Conservation (phyloP, 176 grass and related monocot genomes). For the Triticum turgidum region DNA sequence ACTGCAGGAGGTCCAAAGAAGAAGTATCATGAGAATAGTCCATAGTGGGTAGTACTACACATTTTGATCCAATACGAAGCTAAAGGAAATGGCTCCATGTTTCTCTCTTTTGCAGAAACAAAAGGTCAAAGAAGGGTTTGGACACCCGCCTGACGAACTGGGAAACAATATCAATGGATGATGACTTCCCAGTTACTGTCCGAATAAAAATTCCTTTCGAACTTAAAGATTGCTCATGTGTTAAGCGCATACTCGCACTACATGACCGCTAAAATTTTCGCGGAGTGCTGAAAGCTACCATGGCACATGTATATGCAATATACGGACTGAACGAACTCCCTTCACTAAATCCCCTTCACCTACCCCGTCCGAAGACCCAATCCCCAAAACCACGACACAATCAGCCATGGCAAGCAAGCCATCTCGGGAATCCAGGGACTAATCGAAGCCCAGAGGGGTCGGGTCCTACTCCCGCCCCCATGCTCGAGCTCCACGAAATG, state of each 20-base stretch:
- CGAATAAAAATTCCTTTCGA: conserved; percentile 13
- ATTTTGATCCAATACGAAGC: background rate
- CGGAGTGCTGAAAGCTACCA: background rate
- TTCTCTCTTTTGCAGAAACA: background rate
- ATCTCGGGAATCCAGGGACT: background rate
- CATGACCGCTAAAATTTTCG: background rate
- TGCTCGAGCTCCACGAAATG: conserved; percentile 11
- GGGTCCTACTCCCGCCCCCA: background rate
- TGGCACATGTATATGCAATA: background rate
- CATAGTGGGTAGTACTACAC: background rate
- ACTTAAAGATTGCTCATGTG: background rate
- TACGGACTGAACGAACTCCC: background rate
- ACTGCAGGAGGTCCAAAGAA: conserved; percentile 40
- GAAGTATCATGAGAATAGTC: conserved; percentile 9
- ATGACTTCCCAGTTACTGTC: background rate
- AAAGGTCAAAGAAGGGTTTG: background rate
- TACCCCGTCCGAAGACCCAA: conserved; percentile 3
- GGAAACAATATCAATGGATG: conserved; percentile 12
- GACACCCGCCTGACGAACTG: background rate
- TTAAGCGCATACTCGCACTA: background rate
- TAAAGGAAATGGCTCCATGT: background rate
- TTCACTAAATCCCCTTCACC: background rate
- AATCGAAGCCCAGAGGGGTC: conserved; percentile 11
- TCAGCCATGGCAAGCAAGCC: conserved; percentile 11
- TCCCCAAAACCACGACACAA: background rate